Evolutionary conservation across 371 early-diverging fungal genomes (phyloP), one percentile per base, ranked within the genome.

Genomic region (Circinella umbellata): DNA sequence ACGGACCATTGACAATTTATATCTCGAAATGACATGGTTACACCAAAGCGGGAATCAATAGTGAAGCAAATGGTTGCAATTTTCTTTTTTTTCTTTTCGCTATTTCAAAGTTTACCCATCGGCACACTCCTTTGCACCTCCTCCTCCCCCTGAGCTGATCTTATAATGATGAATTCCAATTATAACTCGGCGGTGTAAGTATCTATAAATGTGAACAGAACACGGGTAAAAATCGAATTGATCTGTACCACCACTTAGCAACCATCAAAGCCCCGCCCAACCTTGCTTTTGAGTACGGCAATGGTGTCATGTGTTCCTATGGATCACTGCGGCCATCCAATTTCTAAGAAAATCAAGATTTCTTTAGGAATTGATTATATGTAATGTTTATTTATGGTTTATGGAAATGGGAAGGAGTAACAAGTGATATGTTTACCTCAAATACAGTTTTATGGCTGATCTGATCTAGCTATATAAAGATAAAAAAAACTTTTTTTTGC

Each of bases 1-100:
- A 49, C n/a, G 51, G 60, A 20, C 46, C 42, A 39, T 60, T 61
- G 68, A 15, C 68, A 68, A 61, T 68, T 68, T 68, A 57, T 68
- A 62, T 39, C 4, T 11, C 64, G 1, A 47, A 66, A 36, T 59
- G 60, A 66, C 68, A 62, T 35, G 68, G 68, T 68, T 68, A 68
- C 68, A 68, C 68, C 15, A 15, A 62, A 48, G 53, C 47, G 62
- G 59, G 36, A 57, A n/a, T 54, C 60, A 66, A 66, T 17, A 49
- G 47, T 63, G 14, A 38, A 63, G 57, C 34, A 34, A 57, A 18
- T 27, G 57, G n/a, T 54, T 54, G 54, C 54, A 54, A n/a, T n/a
- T 54, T 54, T 54, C 54, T 4, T 54, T 54, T n/a, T 20, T 27
- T 27, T 27, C 27, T 27, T 53, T 53, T 53, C 53, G 57, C 57